Evolutionary conservation across 2,329 filamentous ascomycete genomes (phyloP).

Genomic region (Penicillium sp.): DNA sequence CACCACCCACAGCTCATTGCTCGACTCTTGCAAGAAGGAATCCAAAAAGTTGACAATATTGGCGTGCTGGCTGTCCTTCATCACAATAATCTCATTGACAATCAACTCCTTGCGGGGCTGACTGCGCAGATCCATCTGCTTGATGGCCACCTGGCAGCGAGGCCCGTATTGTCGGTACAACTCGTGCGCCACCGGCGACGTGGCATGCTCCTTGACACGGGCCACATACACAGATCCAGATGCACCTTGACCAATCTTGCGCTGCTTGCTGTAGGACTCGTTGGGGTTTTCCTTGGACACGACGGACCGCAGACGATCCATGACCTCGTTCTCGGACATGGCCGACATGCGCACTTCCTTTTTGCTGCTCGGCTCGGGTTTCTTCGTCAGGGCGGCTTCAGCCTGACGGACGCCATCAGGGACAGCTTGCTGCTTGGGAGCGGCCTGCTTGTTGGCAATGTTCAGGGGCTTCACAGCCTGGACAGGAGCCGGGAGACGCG

Average conservation of each 20-base stretch:
- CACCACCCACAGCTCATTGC: conserved; percentile 95
- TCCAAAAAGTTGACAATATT: conserved; percentile 99
- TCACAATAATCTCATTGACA: conserved; percentile 98
- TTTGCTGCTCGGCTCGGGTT: conserved; percentile 66
- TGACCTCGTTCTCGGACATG: conserved; percentile 95
- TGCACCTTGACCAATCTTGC: conserved; percentile 98
- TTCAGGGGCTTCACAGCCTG: conserved; percentile 70
- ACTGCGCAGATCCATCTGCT: conserved; percentile 98
- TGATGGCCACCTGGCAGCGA: conserved; percentile 90
- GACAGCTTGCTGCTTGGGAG: conserved; percentile 37
- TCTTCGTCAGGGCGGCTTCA: conserved; percentile 80
- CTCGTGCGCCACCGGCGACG: conserved; percentile 72
- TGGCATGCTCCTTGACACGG: conserved; percentile 81
- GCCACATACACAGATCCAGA: conserved; percentile 98
- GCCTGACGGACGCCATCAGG: conserved; percentile 76
- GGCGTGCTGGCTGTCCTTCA: conserved; percentile 97
- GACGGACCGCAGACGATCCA: conserved; percentile 88
- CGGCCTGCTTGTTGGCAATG: conserved; percentile 60
- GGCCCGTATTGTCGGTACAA: conserved; percentile 72
- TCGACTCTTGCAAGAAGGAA: conserved; percentile 91
- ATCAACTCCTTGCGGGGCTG: conserved; percentile 97
- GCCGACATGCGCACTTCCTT: conserved; percentile 98
- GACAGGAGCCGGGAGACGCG: conserved; percentile 52
- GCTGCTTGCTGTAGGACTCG: conserved; percentile 95
- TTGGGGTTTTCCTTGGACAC: conserved; percentile 94